These are phyloP conservation scores for Diaporthe sp. DNA, from an alignment of 2,329 filamentous ascomycete species.

Conservation along the genomic window DNA sequence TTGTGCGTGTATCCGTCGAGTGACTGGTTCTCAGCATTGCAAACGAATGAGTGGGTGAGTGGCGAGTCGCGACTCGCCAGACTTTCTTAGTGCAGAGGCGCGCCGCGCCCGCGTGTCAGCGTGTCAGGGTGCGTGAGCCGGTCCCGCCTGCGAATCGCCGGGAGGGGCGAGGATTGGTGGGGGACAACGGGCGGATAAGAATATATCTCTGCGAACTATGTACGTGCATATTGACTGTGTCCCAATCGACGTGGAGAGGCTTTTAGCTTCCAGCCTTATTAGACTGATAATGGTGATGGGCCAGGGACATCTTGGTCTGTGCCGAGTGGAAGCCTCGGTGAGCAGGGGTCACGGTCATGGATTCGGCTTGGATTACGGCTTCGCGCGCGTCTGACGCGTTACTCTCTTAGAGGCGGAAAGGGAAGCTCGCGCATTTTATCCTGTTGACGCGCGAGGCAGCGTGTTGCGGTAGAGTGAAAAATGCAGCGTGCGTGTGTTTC, in stretches of 20 bases:
- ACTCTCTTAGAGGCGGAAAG: too few species aligned
- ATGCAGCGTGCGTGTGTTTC: background rate
- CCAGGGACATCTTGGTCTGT: background rate
- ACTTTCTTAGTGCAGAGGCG: too few species aligned
- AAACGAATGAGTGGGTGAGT: background rate
- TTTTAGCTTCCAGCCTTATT: background rate
- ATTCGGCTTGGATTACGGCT: background rate
- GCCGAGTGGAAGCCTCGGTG: background rate
- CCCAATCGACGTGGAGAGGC: background rate
- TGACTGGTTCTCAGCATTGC: background rate
- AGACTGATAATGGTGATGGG: background rate
- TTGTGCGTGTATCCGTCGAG: background rate
- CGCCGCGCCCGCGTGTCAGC: background rate
- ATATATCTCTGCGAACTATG: background rate
- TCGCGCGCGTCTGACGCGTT: background rate
- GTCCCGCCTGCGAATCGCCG: background rate
- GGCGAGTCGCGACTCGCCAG: background rate
- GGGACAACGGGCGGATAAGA: background rate
- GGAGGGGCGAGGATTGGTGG: background rate
- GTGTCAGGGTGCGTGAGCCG: background rate
- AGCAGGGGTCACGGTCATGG: background rate
- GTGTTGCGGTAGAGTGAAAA: background rate
- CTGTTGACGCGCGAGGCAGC: background rate
- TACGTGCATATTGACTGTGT: background rate
- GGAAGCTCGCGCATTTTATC: background rate